Conservation (phyloP, 257 asterid genomes). For the Lantana camara region DNA sequence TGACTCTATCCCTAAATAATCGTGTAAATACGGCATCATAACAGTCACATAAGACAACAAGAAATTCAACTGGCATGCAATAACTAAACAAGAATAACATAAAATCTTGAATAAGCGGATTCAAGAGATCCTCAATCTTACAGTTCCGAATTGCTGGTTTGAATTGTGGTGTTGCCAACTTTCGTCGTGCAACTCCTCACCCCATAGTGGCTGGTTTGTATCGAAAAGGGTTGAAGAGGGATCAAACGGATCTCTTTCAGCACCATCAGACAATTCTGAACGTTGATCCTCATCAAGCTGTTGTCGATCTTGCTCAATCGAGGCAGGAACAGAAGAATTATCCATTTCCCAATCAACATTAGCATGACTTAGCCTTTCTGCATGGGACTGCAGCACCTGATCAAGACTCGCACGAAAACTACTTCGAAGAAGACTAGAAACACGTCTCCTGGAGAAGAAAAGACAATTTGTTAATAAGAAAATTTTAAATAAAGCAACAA, state of each 20-base stretch:
- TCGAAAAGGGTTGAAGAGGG: constrained; percentile 33
- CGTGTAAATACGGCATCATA: not conserved
- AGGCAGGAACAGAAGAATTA: constrained; percentile 39
- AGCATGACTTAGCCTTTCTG: constrained; percentile 63
- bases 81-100: not conserved
- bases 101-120: not conserved
- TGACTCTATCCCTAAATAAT: not conserved
- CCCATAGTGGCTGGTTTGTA: constrained; percentile 48
- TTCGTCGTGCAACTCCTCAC: constrained; percentile 45
- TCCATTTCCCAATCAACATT: constrained; percentile 68
- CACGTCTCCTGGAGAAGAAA: constrained; percentile 68
- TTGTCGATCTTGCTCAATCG: constrained; percentile 48
- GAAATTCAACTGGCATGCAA: not conserved
- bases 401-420: constrained; percentile 74
- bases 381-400: constrained; percentile 69
- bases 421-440: constrained; percentile 81
- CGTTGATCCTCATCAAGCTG: constrained; percentile 40
- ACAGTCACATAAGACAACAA: not conserved
- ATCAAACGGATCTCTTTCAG: constrained; percentile 40
- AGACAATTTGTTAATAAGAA: not conserved
- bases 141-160: constrained; percentile 50
- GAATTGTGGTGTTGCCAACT: constrained; percentile 48
- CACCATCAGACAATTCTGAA: constrained; percentile 28
- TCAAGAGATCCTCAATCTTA: constrained; percentile 32
- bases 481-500: not conserved